Evolutionary conservation across 257 asterid genomes (phyloP).

Genomic region (Scutellaria barbata): DNA sequence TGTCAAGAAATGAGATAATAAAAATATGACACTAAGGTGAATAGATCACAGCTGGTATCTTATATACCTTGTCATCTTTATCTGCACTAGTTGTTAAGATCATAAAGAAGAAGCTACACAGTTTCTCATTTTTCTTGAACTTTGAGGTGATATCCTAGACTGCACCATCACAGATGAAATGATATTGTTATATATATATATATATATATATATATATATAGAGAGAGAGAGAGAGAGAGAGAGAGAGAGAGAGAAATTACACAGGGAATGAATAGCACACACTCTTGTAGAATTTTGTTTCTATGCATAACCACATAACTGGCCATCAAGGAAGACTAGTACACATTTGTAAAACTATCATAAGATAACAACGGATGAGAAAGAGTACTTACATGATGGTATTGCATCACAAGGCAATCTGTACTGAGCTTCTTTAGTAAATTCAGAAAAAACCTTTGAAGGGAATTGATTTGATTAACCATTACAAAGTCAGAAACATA

Average conservation of each 20-base stretch:
- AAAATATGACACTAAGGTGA: neutral
- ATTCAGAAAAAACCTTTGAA: constrained; percentile 66
- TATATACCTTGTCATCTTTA: constrained; percentile 58
- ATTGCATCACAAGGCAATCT: constrained; percentile 77
- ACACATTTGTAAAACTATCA: neutral
- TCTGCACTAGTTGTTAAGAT: constrained; percentile 69
- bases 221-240: no score
- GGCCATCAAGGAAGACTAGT: neutral
- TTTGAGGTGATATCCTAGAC: constrained; percentile 84
- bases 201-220: no score
- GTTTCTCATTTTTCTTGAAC: constrained; percentile 44
- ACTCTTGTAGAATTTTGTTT: no score
- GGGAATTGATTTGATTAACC: no score
- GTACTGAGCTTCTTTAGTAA: constrained; percentile 65
- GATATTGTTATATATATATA: no score
- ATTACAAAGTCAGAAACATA: no score
- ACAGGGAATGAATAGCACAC: no score
- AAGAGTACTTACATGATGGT: constrained; percentile 56
- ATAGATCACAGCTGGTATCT: constrained; percentile 7
- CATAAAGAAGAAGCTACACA: constrained; percentile 71
- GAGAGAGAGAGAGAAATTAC: no score
- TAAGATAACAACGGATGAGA: constrained; percentile 9
- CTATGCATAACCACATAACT: no score
- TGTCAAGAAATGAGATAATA: constrained; percentile 12
- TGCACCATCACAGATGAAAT: constrained; percentile 33